A percentile compares a stretch with the other conserved stretches of the same genome.
phyloP scores from a whole-genome alignment of 768 basidiomycete species.

The Tremella yokohamensis region DNA sequence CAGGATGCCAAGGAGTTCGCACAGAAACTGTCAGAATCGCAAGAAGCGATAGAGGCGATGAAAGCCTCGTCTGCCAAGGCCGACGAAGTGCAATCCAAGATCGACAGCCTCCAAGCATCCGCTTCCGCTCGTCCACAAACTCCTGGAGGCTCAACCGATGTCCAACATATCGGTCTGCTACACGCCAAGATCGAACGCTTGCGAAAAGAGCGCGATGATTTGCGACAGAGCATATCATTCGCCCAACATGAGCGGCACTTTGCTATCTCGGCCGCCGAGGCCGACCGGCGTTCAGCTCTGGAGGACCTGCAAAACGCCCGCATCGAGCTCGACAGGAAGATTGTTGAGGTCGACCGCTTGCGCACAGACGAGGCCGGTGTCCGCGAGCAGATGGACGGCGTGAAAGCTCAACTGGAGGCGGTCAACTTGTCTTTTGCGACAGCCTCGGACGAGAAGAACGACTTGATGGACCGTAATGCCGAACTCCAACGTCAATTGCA shows the following conservation, averaged over 20 bases:
- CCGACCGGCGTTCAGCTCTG: constrained; percentile 27
- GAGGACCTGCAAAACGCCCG: constrained; percentile 21
- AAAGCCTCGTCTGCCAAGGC: constrained; percentile 4
- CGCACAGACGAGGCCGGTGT: constrained; percentile 3
- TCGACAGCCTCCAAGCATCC: constrained; percentile 12
- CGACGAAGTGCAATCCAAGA: constrained; percentile 7
- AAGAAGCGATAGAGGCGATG: constrained; percentile 2
- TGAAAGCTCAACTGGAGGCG: constrained; percentile 8
- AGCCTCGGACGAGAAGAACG: constrained; percentile 16
- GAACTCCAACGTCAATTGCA: neutral
- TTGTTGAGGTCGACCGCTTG: neutral
- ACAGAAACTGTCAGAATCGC: neutral
- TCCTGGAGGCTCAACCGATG: neutral
- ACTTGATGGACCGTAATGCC: constrained; percentile 11
- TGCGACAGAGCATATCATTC: constrained; percentile 42
- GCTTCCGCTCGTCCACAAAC: neutral
- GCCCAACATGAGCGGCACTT: constrained; percentile 44
- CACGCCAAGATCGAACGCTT: constrained; percentile 42
- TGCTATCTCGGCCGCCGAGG: constrained; percentile 32
- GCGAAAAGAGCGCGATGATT: constrained; percentile 46
- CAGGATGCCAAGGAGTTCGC: neutral
- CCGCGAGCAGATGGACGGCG: constrained; percentile 6
- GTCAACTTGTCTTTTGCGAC: constrained; percentile 8
- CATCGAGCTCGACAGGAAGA: constrained; percentile 19
- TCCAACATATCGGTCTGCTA: constrained; percentile 12